These are phyloP conservation scores for Haplographium delicatum DNA, from an alignment of 495 filamentous ascomycete species.

Conservation along the genomic window DNA sequence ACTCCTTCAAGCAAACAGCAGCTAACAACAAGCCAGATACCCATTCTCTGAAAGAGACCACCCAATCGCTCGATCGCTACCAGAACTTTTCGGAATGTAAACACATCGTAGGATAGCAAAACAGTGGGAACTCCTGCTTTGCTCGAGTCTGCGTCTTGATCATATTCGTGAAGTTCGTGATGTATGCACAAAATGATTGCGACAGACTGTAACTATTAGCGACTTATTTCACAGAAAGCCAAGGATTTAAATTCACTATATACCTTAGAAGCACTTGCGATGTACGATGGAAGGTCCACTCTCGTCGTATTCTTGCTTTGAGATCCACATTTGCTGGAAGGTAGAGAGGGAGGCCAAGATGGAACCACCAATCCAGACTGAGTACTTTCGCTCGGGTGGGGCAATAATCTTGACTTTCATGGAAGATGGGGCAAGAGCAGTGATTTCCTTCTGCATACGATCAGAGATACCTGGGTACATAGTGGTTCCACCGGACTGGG, in stretches of 20 bases:
- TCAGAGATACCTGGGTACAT: conserved; percentile 99
- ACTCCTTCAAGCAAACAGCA: conserved; percentile 22
- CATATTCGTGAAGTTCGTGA: conserved; percentile 31
- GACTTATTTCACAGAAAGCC: too few relatives aligned
- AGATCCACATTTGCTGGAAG: conserved; percentile 99
- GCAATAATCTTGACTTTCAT: conserved; percentile 99
- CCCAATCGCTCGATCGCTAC: conserved; percentile 29
- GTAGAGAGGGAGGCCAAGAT: conserved; percentile 98
- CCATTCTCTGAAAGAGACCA: conserved; percentile 23
- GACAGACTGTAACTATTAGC: conserved; percentile 15
- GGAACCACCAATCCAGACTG: conserved; percentile 99
- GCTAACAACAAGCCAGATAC: conserved; percentile 19
- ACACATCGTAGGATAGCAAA: conserved; percentile 25
- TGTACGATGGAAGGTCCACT: conserved; percentile 98
- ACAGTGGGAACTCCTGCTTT: conserved; percentile 18
- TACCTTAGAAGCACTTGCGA: conserved; percentile 99
- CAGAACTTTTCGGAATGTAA: conserved; percentile 33
- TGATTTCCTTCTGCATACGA: conserved; percentile 99
- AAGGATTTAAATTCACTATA: too few relatives aligned
- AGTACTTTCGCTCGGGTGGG: conserved; percentile 97
- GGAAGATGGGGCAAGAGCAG: conserved; percentile 94
- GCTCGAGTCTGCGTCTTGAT: conserved; percentile 28
- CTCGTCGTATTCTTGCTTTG: conserved; percentile 99
- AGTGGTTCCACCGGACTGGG: conserved; percentile 85
- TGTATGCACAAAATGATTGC: conserved; percentile 20